Evolutionary conservation across 306 rosid species (phyloP), one percentile per base, ranked within the genome.

Genomic region (Fragaria ananassa): DNA sequence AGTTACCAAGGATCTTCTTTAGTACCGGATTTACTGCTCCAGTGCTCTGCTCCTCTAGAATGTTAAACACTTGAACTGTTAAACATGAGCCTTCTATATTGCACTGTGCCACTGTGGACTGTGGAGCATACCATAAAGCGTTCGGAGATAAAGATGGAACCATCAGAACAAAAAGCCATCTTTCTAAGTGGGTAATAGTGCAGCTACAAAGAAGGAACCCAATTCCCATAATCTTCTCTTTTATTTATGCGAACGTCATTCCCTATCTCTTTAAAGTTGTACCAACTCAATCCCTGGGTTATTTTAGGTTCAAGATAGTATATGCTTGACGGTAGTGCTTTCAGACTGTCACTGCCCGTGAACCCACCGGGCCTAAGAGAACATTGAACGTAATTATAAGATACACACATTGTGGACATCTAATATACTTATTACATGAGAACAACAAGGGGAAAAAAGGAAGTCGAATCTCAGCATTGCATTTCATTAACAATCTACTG

Each of bases 141-240:
- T 37, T 56, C 14, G 29, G 61, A 15, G 45, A 82, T 34, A 76
- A 82, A 75, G 81, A 72, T 34, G 10, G 68, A 64, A 23, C 71
- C 21, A 45, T 76, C 13, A 10, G 29, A 79, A 77, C 46, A 83
- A 71, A 82, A 74, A 6, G 83, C 27, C 81, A 81, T 83, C 87
- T 77, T 76, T 56, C 14, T 42, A 39, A 39, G 81, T 70, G 86
- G 86, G 85, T 42, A 39, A 15, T 44, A 46, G 49, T 51, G 82
- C 81, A 78, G 31, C 54, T 3, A 15, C 50, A 86, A 65, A 29
- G 71, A 71, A 46, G 75, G 92, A 88, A 90, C 72, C 91, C 29
- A 63, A 83, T 86, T 85, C 96, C 44, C 86, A 50, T 61, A 31
- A 31, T 64, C 83, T 50, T 60, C 41, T 23, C 72, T 70, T 68